phyloP scores from a whole-genome alignment of 177 flowering plant species.

The Tripterygium wilfordii region DNA sequence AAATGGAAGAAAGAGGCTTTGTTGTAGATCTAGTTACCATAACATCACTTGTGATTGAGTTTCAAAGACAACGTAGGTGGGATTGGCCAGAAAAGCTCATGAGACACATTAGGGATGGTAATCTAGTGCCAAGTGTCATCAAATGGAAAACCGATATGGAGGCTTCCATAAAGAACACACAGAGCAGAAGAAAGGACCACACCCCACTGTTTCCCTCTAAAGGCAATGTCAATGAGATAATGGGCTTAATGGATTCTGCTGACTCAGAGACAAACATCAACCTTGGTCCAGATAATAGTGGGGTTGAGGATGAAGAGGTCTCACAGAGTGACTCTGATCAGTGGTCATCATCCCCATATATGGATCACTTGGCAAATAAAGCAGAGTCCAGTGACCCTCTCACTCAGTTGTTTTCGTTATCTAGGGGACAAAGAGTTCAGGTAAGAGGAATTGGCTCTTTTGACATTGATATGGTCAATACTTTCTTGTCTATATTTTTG shows the following conservation, averaged over 20 bases:
- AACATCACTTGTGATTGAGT: constrained; percentile 60
- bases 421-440: constrained; percentile 50
- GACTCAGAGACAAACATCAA: neutral
- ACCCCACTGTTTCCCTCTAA: constrained; percentile 60
- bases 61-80: constrained; percentile 72
- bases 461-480: constrained; percentile 88
- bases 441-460: constrained; percentile 51
- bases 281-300: constrained; percentile 13
- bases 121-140: constrained; percentile 49
- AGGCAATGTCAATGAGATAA: constrained; percentile 44
- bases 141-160: constrained; percentile 77
- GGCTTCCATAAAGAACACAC: constrained; percentile 42
- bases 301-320: constrained; percentile 11
- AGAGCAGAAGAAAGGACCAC: constrained; percentile 52
- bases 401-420: constrained; percentile 31
- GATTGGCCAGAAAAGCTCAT: constrained; percentile 68
- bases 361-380: constrained; percentile 65
- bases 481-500: constrained; percentile 77
- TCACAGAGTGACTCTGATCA: constrained; percentile 16
- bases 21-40: constrained; percentile 78
- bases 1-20: constrained; percentile 86
- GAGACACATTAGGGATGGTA: constrained; percentile 72
- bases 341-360: constrained; percentile 87
- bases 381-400: constrained; percentile 12
- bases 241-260: constrained; percentile 26